Percentiles rank a stretch among this genome's conserved stretches.
Evolutionary conservation across 2,329 filamentous ascomycete species (phyloP).

Genomic region (Incumbomyces delicatus): DNA sequence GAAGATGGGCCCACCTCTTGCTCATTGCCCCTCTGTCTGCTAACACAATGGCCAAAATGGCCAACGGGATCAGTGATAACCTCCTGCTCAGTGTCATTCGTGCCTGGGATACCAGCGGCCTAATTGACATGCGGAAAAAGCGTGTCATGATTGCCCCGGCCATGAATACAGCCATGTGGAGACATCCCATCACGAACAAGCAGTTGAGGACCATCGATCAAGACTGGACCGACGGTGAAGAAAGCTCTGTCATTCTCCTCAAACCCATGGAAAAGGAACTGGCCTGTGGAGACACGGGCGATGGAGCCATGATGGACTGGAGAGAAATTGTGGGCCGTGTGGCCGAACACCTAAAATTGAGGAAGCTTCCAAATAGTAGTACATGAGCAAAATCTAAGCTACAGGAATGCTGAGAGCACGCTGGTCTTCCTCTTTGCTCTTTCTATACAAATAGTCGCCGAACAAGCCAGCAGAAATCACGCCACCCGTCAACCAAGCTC

Average conservation of each 20-base stretch:
- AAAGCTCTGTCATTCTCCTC: slow-evolving; percentile 61
- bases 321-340: slow-evolving; percentile 51
- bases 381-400: slow-evolving; percentile 9
- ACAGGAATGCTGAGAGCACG: neutral
- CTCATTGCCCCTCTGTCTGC: slow-evolving; percentile 73
- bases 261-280: slow-evolving; percentile 64
- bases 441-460: slow-evolving; percentile 40
- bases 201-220: slow-evolving; percentile 61
- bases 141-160: slow-evolving; percentile 66
- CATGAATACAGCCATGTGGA: slow-evolving; percentile 91
- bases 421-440: slow-evolving; percentile 12
- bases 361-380: slow-evolving; percentile 8
- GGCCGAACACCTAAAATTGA: slow-evolving; percentile 9
- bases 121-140: slow-evolving; percentile 49
- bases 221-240: slow-evolving; percentile 55
- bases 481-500: slow-evolving; percentile 52
- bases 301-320: slow-evolving; percentile 78
- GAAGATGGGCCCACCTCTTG: slow-evolving; percentile 71
- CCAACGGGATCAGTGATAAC: slow-evolving; percentile 66
- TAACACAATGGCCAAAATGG: slow-evolving; percentile 78
- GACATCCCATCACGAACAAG: slow-evolving; percentile 66
- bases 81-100: slow-evolving; percentile 64
- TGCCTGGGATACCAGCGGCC: slow-evolving; percentile 74
- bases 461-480: slow-evolving; percentile 46
- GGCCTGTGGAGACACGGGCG: slow-evolving; percentile 75